phyloP scores from a whole-genome alignment of 2,329 filamentous ascomycete genomes.

The Epicoccum sorghinum region DNA sequence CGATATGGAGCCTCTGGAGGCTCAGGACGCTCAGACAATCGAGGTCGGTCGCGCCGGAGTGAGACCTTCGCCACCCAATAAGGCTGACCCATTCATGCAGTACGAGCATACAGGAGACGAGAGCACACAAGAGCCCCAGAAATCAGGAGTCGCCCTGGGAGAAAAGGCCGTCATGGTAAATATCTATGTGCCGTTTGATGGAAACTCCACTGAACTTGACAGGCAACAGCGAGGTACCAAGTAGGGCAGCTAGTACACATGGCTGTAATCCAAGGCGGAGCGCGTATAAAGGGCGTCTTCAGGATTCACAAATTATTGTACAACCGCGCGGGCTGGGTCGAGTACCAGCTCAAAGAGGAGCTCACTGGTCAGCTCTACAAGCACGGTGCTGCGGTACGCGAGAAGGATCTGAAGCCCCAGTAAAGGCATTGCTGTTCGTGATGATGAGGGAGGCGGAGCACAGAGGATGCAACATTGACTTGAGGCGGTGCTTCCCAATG shows the following conservation, averaged over 20 bases:
- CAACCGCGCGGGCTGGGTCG: constrained; percentile 26
- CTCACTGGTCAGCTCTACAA: constrained; percentile 23
- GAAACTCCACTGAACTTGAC: neutral
- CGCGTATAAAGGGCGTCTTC: constrained; percentile 30
- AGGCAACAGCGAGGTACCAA: constrained; percentile 21
- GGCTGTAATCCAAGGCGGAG: constrained; percentile 26
- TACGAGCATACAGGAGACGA: constrained; percentile 16
- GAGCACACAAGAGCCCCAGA: constrained; percentile 7
- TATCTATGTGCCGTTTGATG: neutral
- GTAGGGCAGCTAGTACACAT: constrained; percentile 38
- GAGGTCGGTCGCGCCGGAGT: constrained; percentile 26
- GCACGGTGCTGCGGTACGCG: constrained; percentile 36
- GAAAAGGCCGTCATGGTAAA: neutral
- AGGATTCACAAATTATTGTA: constrained; percentile 20
- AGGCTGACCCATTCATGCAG: constrained; percentile 33
- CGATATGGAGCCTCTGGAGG: constrained; percentile 16
- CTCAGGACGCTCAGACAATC: constrained; percentile 23
- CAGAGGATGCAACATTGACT: neutral
- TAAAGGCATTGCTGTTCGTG: neutral
- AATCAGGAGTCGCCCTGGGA: constrained; percentile 27
- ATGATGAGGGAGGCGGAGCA: neutral
- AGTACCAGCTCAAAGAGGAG: constrained; percentile 37
- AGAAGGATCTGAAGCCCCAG: constrained; percentile 29
- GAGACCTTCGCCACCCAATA: constrained; percentile 20
- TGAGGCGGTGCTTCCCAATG: constrained; percentile 27